Conservation (phyloP, 495 filamentous ascomycete genomes). For the Neurospora sp. region DNA sequence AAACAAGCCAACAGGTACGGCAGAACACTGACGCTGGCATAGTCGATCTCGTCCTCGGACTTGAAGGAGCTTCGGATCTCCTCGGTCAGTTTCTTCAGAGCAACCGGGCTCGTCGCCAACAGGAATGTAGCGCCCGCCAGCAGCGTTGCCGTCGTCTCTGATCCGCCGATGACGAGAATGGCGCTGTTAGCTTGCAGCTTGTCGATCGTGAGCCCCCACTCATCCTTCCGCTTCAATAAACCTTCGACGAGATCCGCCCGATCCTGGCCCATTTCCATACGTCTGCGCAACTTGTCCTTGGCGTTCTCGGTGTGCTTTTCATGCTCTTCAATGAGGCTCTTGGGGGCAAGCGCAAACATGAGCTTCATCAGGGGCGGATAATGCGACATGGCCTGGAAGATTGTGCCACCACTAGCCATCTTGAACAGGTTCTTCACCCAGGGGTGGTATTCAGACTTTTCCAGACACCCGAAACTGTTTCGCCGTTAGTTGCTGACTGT, state of each 20-base stretch:
- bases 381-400: conserved; percentile 25
- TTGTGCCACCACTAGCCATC: conserved; percentile 23
- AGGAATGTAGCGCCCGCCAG: conserved; percentile 43
- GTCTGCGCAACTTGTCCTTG: conserved; percentile 27
- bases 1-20: conserved; percentile 47
- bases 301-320: conserved; percentile 27
- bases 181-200: conserved; percentile 31
- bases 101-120: conserved; percentile 35
- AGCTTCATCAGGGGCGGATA: conserved; percentile 15
- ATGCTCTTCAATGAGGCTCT: conserved; percentile 19
- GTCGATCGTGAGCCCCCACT: conserved; percentile 30
- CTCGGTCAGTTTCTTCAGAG: conserved; percentile 30
- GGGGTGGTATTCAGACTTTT: conserved; percentile 37
- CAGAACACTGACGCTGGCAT: conserved; percentile 33
- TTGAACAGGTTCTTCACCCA: conserved; percentile 45
- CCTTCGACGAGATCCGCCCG: conserved; percentile 41
- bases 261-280: conserved; percentile 29
- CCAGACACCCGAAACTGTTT: conserved; percentile 41
- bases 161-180: conserved; percentile 42
- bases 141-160: conserved; percentile 51
- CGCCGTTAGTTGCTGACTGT: not conserved
- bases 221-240: conserved; percentile 36
- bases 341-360: conserved; percentile 15
- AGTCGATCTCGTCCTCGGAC: conserved; percentile 41
- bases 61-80: conserved; percentile 46